Conservation (phyloP, 2,329 filamentous ascomycete species). For the Biscogniauxia marginata region DNA sequence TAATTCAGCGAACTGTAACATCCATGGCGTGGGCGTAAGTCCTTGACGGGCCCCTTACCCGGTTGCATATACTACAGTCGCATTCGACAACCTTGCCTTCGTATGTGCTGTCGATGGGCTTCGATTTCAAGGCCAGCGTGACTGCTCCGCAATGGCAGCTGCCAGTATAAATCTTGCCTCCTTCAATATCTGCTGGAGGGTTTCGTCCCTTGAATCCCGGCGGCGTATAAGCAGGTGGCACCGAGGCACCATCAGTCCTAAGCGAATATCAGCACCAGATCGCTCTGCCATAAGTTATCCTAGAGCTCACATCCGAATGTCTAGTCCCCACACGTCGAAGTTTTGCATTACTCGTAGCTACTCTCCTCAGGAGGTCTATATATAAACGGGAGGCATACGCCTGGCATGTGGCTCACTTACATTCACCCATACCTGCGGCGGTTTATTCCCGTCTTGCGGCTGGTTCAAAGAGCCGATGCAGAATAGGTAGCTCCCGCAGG, state of each 20-base stretch:
- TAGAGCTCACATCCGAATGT: conserved; percentile 28
- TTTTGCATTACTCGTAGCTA: conserved; percentile 41
- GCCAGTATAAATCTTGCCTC: conserved; percentile 41
- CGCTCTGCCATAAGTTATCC: conserved; percentile 10
- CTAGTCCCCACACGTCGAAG: conserved; percentile 38
- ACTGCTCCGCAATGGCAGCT: conserved; percentile 50
- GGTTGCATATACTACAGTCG: conserved; percentile 48
- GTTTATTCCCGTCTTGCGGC: conserved; percentile 12
- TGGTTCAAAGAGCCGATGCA: neutral
- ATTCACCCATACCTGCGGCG: conserved; percentile 18
- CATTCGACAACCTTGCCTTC: conserved; percentile 38
- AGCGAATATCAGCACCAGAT: neutral
- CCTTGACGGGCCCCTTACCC: conserved; percentile 33
- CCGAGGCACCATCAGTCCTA: conserved; percentile 37
- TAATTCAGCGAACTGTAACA: neutral
- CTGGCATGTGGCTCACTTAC: conserved; percentile 35
- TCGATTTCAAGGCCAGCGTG: conserved; percentile 38
- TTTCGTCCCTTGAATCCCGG: conserved; percentile 37
- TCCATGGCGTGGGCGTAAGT: neutral
- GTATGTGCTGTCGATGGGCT: conserved; percentile 39
- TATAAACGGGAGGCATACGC: conserved; percentile 25
- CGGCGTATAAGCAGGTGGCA: conserved; percentile 30
- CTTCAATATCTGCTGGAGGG: conserved; percentile 34
- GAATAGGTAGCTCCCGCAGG: conserved; percentile 44
- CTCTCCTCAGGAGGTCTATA: neutral